phyloP scores from a whole-genome alignment of 768 basidiomycete genomes.

The Boletellus ananiceps region DNA sequence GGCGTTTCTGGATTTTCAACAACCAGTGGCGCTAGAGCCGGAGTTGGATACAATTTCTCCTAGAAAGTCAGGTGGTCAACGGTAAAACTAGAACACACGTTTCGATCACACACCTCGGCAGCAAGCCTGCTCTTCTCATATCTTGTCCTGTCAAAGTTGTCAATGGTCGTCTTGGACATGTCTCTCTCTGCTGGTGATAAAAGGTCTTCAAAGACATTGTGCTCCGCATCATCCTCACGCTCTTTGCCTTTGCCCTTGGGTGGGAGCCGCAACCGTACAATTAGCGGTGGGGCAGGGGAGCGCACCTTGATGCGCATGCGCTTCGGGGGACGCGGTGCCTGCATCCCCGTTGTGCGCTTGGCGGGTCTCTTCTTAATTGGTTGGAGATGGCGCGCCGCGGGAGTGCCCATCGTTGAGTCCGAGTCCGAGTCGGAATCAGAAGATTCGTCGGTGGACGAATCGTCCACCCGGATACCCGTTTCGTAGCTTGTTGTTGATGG shows the following conservation, averaged over 20 bases:
- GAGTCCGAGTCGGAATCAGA: constrained; percentile 31
- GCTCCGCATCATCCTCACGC: constrained; percentile 55
- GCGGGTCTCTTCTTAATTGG: constrained; percentile 28
- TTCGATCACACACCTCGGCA: constrained; percentile 59
- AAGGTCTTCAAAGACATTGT: constrained; percentile 81
- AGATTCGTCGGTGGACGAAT: constrained; percentile 32
- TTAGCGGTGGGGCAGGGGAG: constrained; percentile 32
- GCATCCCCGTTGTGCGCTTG: constrained; percentile 21
- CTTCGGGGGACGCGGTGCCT: constrained; percentile 35
- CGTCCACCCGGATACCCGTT: constrained; percentile 34
- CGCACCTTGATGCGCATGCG: constrained; percentile 45
- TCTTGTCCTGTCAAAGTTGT: constrained; percentile 53
- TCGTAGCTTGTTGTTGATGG: constrained; percentile 22
- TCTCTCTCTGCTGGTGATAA: constrained; percentile 67
- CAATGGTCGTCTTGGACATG: constrained; percentile 61
- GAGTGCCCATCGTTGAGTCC: constrained; percentile 18
- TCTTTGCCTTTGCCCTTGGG: constrained; percentile 67
- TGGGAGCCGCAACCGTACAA: constrained; percentile 52
- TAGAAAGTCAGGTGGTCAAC: constrained; percentile 23
- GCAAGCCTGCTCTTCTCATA: constrained; percentile 69
- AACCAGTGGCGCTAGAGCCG: constrained; percentile 29
- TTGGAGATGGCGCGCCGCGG: constrained; percentile 9
- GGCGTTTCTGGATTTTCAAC: constrained; percentile 34
- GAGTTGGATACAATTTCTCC: constrained; percentile 48
- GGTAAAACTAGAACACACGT: neutral